A percentile compares a stretch with the other conserved stretches of the same genome.
Evolutionary conservation across 23 red algal genomes (phyloP).

Genomic region (Agarophyton chilense): DNA sequence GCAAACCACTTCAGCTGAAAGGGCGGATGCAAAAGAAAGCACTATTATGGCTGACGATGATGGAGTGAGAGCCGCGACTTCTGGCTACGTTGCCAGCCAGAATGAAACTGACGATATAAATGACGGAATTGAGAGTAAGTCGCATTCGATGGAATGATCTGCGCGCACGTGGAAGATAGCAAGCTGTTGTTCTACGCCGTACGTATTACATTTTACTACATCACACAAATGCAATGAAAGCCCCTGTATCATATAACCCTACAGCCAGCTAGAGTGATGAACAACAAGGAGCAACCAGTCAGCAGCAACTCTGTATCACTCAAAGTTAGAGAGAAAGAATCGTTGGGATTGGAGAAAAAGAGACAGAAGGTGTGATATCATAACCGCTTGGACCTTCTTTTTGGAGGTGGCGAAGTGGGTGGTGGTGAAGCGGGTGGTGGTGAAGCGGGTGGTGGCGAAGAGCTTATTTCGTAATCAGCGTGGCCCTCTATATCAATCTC

Average conservation of each 20-base stretch:
- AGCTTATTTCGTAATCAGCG: neutral
- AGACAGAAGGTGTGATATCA: neutral
- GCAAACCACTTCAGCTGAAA: too few relatives aligned
- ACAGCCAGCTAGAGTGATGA: too few relatives aligned
- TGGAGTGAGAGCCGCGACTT: too few relatives aligned
- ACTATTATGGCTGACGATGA: too few relatives aligned
- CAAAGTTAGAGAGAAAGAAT: too few relatives aligned
- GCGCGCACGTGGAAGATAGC: neutral
- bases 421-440: too few relatives aligned
- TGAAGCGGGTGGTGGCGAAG: neutral
- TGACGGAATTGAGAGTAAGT: neutral
- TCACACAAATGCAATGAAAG: neutral
- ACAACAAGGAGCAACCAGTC: too few relatives aligned
- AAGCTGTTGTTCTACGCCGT: neutral
- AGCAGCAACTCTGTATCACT: too few relatives aligned
- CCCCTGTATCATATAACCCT: too few relatives aligned
- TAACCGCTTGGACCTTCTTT: conserved; percentile 6
- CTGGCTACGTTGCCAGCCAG: too few relatives aligned
- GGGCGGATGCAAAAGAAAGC: too few relatives aligned
- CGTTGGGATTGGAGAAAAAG: too few relatives aligned
- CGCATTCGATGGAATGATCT: neutral
- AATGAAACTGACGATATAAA: neutral
- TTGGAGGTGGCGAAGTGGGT: neutral
- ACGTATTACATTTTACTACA: conserved; percentile 5
- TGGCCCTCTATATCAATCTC: neutral